Percentiles rank a stretch among this genome's conserved stretches.
Evolutionary conservation across 768 basidiomycete species (phyloP).

Genomic region (Tulasnella calospora): DNA sequence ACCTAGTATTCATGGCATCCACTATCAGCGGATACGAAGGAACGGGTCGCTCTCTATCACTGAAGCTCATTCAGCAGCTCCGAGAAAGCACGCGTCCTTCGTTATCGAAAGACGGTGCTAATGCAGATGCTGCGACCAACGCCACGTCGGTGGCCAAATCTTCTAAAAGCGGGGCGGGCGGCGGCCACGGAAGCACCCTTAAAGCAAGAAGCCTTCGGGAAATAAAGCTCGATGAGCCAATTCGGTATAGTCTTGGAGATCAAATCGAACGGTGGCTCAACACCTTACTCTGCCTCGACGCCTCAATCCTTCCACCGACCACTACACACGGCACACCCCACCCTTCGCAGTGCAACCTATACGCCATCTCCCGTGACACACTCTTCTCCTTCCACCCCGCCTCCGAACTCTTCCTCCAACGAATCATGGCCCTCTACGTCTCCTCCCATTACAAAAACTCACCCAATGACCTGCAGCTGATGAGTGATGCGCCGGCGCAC

Average conservation of each 20-base stretch:
- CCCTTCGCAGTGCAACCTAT: slow-evolving; percentile 88
- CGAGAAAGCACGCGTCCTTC: slow-evolving; percentile 85
- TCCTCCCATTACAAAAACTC: slow-evolving; percentile 99
- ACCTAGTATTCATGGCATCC: slow-evolving; percentile 98
- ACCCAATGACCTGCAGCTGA: slow-evolving; percentile 95
- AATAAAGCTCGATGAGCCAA: slow-evolving; percentile 91
- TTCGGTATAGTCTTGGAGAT: slow-evolving; percentile 84
- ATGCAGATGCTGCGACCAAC: slow-evolving; percentile 43
- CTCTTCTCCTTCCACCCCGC: slow-evolving; percentile 96
- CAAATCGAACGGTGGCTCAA: slow-evolving; percentile 94
- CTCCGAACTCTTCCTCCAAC: slow-evolving; percentile 93
- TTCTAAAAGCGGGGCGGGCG: slow-evolving; percentile 47
- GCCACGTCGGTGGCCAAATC: slow-evolving; percentile 35
- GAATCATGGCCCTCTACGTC: slow-evolving; percentile 98
- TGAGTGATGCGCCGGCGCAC: slow-evolving; percentile 95
- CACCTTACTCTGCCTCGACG: slow-evolving; percentile 81
- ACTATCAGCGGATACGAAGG: slow-evolving; percentile 99
- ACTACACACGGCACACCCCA: slow-evolving; percentile 80
- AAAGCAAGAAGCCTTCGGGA: slow-evolving; percentile 79
- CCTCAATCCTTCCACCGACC: slow-evolving; percentile 52
- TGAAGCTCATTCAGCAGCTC: slow-evolving; percentile 95
- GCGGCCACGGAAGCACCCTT: slow-evolving; percentile 41
- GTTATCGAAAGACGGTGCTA: slow-evolving; percentile 54
- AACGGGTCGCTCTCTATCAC: slow-evolving; percentile 94
- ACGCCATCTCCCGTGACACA: slow-evolving; percentile 92